Conservation (phyloP, 78 protist genomes). For the Acrasis kona region DNA sequence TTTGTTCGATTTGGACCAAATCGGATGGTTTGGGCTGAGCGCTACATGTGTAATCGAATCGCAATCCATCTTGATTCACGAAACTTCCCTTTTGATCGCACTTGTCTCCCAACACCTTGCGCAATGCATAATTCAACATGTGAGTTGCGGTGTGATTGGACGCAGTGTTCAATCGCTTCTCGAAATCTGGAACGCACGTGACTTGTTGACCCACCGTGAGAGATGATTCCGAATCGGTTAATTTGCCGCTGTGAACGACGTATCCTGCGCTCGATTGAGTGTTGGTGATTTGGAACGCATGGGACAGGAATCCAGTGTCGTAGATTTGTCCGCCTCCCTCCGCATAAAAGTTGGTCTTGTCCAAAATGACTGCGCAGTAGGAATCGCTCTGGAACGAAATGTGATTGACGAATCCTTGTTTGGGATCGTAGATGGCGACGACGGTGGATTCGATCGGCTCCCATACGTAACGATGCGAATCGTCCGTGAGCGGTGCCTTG, state of each 20-base stretch:
- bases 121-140: conserved; percentile 80
- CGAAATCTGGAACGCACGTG: conserved; percentile 43
- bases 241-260: conserved; percentile 79
- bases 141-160: conserved; percentile 93
- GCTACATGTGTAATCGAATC: conserved; percentile 81
- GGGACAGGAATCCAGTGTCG: too few species aligned
- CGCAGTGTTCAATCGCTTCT: conserved; percentile 54
- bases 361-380: conserved; percentile 54
- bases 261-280: too few species aligned
- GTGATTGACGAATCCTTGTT: conserved; percentile 40
- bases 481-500: too few species aligned
- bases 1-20: conserved; percentile 30
- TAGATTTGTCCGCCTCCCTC: conserved; percentile 91
- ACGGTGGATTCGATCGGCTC: conserved; percentile 33
- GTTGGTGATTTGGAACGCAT: too few species aligned
- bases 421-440: conserved; percentile 57
- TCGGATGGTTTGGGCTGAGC: conserved; percentile 42
- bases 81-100: conserved; percentile 82
- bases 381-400: neutral
- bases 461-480: conserved; percentile 56
- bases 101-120: conserved; percentile 7
- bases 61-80: conserved; percentile 53
- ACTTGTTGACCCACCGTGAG: conserved; percentile 55
- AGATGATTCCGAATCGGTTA: conserved; percentile 37
- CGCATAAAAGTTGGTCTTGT: conserved; percentile 78